Conservation (phyloP, 1,284 basidiomycete species). For the Ganoderma meredithae region DNA sequence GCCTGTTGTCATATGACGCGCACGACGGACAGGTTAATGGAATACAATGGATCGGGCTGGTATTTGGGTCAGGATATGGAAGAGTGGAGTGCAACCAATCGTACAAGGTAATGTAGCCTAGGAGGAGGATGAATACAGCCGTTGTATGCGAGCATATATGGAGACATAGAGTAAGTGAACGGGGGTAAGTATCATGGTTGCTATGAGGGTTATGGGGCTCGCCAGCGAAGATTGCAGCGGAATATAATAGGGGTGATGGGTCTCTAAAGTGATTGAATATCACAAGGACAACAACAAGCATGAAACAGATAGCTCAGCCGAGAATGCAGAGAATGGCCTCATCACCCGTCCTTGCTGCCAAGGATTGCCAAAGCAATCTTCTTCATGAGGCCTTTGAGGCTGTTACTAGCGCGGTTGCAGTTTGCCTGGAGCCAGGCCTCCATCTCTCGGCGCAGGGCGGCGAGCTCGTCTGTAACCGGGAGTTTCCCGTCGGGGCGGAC, state of each 20-base stretch:
- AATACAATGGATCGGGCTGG: slow-evolving; percentile 1
- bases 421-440: slow-evolving; percentile 85
- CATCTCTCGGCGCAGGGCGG: slow-evolving; percentile 77
- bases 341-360: slow-evolving; percentile 33
- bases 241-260: not conserved
- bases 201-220: slow-evolving; percentile 12
- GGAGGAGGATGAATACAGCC: not conserved
- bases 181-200: slow-evolving; percentile 12
- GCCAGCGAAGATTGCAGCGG: slow-evolving; percentile 16
- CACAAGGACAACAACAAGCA: not conserved
- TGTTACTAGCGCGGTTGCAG: slow-evolving; percentile 88
- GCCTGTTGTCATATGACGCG: not conserved
- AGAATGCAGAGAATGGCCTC: not conserved
- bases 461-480: slow-evolving; percentile 78
- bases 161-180: slow-evolving; percentile 8
- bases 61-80: slow-evolving; percentile 9
- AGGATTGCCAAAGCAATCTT: slow-evolving; percentile 65
- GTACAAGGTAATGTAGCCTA: slow-evolving; percentile 1
- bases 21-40: slow-evolving; percentile 1
- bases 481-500: slow-evolving; percentile 62
- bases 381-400: slow-evolving; percentile 84
- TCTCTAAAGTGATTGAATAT: not conserved
- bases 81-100: slow-evolving; percentile 5
- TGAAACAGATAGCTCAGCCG: not conserved
- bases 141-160: not conserved